Evolutionary conservation across 2,329 filamentous ascomycete species (phyloP), one percentile per base, ranked within the genome.

Genomic region (Xylariaceae sp.): DNA sequence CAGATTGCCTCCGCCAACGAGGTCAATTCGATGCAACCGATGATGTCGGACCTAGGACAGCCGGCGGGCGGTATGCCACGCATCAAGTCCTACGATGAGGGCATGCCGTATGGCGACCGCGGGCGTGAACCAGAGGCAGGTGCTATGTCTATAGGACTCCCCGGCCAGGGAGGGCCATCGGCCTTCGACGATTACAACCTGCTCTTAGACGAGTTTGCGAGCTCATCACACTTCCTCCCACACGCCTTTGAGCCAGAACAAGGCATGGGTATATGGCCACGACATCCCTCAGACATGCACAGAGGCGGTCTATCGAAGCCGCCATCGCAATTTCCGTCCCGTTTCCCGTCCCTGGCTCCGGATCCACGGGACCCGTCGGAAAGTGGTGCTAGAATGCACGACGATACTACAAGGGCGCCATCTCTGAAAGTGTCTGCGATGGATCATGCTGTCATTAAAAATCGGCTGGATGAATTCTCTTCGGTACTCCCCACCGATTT

Each of bases 401-500:
- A 71, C 26, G 78, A 79, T 19, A 65, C 70, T 2, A 70, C 67
- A 56, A 76, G 73, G 52, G 66, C 70, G 7, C 71, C 70, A 18
- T 74, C 72, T 2, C 75, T 78, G 71, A 75, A 74, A 54, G 81
- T 85, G 40, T 84, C 81, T 18, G 77, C 77, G 9, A 75, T 74
- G 54, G 83, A 85, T 60, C 80, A 85, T 64, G 77, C 75, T 3
- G 73, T 78, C 10, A 84, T 87, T 52, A 81, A 82, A 65, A 82
- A 77, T 52, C 79, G 82, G n/a, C 71, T 88, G 0, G 79, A 84
- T 19, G 83, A 87, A 57, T 88, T 88, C 60, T 82, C 83, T 0
- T 76, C 79, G 0, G 81, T 87, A 3, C 70, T 88, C 20, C 83
- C 86, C 0, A 76, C 73, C 50, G 84, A 85, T 62, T 90, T 90